Base-by-base conservation (phyloP, 1,139 yeast species). In the Blastobotrys capitulatus region DNA sequence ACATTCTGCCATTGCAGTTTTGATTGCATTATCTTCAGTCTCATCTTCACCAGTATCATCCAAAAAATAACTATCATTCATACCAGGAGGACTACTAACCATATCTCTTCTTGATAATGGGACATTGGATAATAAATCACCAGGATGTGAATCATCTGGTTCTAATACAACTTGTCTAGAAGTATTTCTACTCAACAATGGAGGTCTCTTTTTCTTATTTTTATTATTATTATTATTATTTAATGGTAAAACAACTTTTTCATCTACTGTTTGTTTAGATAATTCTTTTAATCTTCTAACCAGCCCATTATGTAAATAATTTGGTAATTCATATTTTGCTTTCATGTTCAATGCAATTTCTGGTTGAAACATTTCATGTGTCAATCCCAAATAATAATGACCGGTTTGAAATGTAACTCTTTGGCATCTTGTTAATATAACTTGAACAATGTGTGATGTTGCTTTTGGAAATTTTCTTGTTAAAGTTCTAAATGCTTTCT, bases 371-470 rank as follows among this genome's bases (percentile, higher is more conserved):
- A 92, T 82, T 59, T 89, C 96, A 26, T 79, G 74, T 0, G 97
- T 88, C 32, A 92, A 69, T 0, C 96, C 96, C 47, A 92, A 72
- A 64, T 92, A 92, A 58, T 80, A 78, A 62, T 90, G 94, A 12
- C 94, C 86, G 0, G 97, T 86, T 62, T 85, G 92, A 68, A 90
- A 82, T 0, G 97, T 90, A 6, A 92, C 97, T 59, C 95, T 78
- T 64, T 88, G 88, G 51, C 92, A 74, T 54, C 96, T 77, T 1
- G 95, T 84, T 54, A 90, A 72, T 16, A 92, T 88, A 79, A 92
- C 89, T 56, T 95, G 96, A 8, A 92, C 94, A 42, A 92, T 90
- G 65, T 90, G 96, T 0, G 97, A 86, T 0, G 96, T 84, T 0
- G 96, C 87, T 56, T 86, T 80, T 7, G 98, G 97, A 62, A 83